These are phyloP conservation scores for Ophiocordyceps camponoti-saundersi DNA, from an alignment of 2,329 filamentous ascomycete genomes.

Conservation along the genomic window DNA sequence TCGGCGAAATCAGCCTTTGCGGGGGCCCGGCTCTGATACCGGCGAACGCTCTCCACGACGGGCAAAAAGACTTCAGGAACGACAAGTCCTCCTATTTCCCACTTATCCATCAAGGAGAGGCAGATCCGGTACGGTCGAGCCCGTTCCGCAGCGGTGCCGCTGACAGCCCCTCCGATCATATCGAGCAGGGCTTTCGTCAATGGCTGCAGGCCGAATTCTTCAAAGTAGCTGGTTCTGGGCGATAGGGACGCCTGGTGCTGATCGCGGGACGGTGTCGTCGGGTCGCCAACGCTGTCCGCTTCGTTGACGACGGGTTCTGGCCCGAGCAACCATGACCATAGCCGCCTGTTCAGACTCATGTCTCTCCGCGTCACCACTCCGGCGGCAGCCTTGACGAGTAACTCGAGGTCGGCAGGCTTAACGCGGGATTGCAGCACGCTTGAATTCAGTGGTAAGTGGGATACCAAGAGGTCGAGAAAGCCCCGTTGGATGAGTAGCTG, in stretches of 20 bases:
- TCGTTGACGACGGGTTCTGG: slow-evolving; percentile 43
- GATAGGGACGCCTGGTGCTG: slow-evolving; percentile 27
- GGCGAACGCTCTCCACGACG: slow-evolving; percentile 61
- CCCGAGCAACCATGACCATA: slow-evolving; percentile 95
- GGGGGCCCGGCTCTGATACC: slow-evolving; percentile 49
- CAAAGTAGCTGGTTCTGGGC: slow-evolving; percentile 66
- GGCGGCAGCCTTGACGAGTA: slow-evolving; percentile 67
- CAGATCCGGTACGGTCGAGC: slow-evolving; percentile 82
- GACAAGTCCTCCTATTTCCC: slow-evolving; percentile 86
- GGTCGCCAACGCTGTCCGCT: slow-evolving; percentile 28
- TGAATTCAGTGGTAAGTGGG: slow-evolving; percentile 73
- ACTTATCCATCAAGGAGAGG: slow-evolving; percentile 91
- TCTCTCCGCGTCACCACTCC: slow-evolving; percentile 78
- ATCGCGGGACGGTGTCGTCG: slow-evolving; percentile 22
- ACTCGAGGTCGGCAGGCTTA: slow-evolving; percentile 58
- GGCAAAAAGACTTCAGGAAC: slow-evolving; percentile 81
- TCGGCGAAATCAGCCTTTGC: slow-evolving; percentile 63
- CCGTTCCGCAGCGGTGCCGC: slow-evolving; percentile 34
- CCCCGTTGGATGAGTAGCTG: slow-evolving; percentile 87
- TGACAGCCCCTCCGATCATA: slow-evolving; percentile 43
- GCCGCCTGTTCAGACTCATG: slow-evolving; percentile 85
- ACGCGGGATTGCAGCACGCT: slow-evolving; percentile 61
- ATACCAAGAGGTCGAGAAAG: slow-evolving; percentile 82
- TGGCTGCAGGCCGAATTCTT: slow-evolving; percentile 56
- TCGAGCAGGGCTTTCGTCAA: slow-evolving; percentile 58